phyloP scores from a whole-genome alignment of 2,329 filamentous ascomycete species.

The Exophiala bonariae region DNA sequence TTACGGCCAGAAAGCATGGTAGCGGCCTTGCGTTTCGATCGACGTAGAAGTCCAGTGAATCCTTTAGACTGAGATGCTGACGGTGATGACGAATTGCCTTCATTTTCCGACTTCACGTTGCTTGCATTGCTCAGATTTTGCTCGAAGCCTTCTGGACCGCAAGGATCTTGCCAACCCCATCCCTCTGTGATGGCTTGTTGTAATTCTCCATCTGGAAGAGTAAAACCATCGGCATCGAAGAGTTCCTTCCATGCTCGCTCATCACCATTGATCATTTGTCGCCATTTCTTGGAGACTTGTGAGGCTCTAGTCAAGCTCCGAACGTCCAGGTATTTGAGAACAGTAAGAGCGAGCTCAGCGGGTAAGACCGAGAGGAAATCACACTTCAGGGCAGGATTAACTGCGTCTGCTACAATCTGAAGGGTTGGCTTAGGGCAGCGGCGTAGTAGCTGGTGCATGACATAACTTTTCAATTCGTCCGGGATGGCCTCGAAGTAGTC shows the following conservation, averaged over 20 bases:
- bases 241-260: constrained; percentile 95
- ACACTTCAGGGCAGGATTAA: constrained; percentile 92
- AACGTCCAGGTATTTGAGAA: constrained; percentile 82
- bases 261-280: constrained; percentile 84
- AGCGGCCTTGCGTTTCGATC: constrained; percentile 50
- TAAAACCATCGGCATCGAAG: constrained; percentile 80
- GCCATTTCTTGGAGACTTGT: constrained; percentile 93
- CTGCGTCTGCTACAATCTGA: constrained; percentile 83
- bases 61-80: constrained; percentile 15
- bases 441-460: constrained; percentile 93
- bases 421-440: constrained; percentile 85
- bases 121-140: constrained; percentile 68
- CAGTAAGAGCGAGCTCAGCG: constrained; percentile 80
- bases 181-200: constrained; percentile 84
- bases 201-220: constrained; percentile 76
- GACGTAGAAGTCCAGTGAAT: constrained; percentile 27
- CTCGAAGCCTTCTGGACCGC: constrained; percentile 73
- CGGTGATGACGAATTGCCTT: constrained; percentile 17
- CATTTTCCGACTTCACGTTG: constrained; percentile 41
- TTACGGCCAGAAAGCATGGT: constrained; percentile 44
- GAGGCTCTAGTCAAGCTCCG: constrained; percentile 85
- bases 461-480: constrained; percentile 85
- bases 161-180: constrained; percentile 96
- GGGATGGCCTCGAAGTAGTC: constrained; percentile 91
- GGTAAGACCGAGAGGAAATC: constrained; percentile 87